These are phyloP conservation scores for Globomyces pollinis-pini DNA, from an alignment of 192 early-diverging fungal genomes.

Conservation along the genomic window DNA sequence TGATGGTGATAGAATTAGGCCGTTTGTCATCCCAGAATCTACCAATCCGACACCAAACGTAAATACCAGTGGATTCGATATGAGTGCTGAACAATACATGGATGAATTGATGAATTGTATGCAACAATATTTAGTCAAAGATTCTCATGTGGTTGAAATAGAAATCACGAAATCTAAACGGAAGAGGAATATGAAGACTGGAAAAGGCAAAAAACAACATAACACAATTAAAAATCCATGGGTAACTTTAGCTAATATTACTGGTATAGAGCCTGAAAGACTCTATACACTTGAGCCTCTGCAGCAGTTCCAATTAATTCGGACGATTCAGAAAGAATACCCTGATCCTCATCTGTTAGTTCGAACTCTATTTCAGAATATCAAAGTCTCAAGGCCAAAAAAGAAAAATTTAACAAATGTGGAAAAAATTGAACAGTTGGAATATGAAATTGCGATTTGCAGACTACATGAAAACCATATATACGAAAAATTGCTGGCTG, in stretches of 20 bases:
- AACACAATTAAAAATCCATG: not conserved
- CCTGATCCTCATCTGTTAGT: constrained; percentile 2
- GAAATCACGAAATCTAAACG: no score
- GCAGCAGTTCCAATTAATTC: not conserved
- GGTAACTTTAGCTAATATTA: constrained; percentile 4
- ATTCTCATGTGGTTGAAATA: not conserved
- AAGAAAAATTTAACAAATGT: not conserved
- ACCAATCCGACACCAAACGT: no score
- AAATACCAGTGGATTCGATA: no score
- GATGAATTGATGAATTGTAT: no score
- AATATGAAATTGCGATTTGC: not conserved
- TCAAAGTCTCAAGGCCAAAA: not conserved
- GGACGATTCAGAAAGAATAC: constrained; percentile 4
- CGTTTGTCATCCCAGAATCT: no score
- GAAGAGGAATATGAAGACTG: no score
- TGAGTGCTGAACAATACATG: no score
- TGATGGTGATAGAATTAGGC: not conserved
- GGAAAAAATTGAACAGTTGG: not conserved
- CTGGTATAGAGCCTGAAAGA: not conserved
- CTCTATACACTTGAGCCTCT: not conserved
- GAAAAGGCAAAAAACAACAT: not conserved
- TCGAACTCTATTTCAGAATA: not conserved
- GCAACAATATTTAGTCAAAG: not conserved
- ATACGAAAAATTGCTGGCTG: not conserved
- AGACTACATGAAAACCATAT: not conserved